Evolutionary conservation across 441 rosid genomes (phyloP).

Genomic region (Croton setiger): DNA sequence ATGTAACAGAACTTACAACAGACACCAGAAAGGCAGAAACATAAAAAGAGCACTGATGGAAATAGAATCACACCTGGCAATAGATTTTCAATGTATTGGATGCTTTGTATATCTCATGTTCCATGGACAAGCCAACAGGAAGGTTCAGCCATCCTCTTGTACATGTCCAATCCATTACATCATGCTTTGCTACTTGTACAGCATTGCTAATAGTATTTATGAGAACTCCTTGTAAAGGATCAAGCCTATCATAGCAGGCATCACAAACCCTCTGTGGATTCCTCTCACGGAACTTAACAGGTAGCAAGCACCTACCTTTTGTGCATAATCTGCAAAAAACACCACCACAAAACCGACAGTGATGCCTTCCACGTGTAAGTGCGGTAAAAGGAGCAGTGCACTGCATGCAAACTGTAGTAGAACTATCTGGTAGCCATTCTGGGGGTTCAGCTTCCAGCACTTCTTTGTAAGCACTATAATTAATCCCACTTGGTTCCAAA

Average conservation of each 20-base stretch:
- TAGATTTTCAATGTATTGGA: constrained; percentile 75
- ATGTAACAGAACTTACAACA: not conserved
- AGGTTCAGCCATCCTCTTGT: constrained; percentile 93
- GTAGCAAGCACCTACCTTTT: constrained; percentile 81
- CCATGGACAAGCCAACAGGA: constrained; percentile 92
- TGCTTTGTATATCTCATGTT: constrained; percentile 93
- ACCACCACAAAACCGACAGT: constrained; percentile 96
- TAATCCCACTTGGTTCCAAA: constrained; percentile 53
- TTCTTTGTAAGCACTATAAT: constrained; percentile 52
- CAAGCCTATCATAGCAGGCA: constrained; percentile 91
- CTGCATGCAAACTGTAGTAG: constrained; percentile 71
- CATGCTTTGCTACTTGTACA: constrained; percentile 88
- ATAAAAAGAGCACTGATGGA: not conserved
- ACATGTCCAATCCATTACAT: constrained; percentile 93
- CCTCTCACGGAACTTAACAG: constrained; percentile 77
- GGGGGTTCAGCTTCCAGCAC: constrained; percentile 89
- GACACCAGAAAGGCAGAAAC: not conserved
- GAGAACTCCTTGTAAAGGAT: constrained; percentile 81
- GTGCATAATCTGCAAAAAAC: constrained; percentile 78
- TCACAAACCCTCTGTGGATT: constrained; percentile 96
- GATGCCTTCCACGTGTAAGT: constrained; percentile 88
- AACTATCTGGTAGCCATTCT: constrained; percentile 94
- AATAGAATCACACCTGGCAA: constrained; percentile 51
- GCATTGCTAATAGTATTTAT: constrained; percentile 87
- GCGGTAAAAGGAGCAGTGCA: constrained; percentile 81